Evolutionary conservation across 2,329 filamentous ascomycete genomes (phyloP), one percentile per base, ranked within the genome.

Genomic region (Botryosphaeria dothidea): DNA sequence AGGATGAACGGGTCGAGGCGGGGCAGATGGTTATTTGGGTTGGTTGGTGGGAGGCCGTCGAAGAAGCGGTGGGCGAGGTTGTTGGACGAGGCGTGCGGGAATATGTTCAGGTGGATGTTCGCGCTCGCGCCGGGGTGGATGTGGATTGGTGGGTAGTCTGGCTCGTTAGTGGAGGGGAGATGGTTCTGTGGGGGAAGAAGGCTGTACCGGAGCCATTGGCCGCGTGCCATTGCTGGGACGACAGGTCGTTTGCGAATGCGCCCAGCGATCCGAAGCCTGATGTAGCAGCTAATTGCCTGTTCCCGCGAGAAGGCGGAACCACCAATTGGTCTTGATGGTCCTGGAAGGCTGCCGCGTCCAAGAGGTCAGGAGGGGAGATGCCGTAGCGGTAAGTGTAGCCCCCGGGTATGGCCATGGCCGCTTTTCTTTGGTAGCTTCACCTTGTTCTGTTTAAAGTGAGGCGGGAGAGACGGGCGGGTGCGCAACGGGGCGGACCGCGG

Each of bases 111-210:
- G 54, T 58, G 54, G 54, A 58, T 45, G 23, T 36, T 58, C 21
- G 25, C 54, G 38, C 38, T 57, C 29, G 52, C 52, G 54, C 54
- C 54, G 13, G 54, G 23, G 36, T 58, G 54, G 54, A 58, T n/a
- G 54, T 58, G 36, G 54, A 58, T 43, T 34, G 34, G 34, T n/a
- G 54, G 54, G 54, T 29, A 41, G 36, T 19, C 54, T 36, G 49
- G 11, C 2, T 1, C 21, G 5, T 23, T 17, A n/a, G 27, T 29
- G n/a, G 45, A 13, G 11, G 45, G 27, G 17, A 2, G 4, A 7
- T 38, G 7, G 3, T 3, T n/a, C 11, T n/a, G 31, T 23, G 21
- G 45, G 7, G 19, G 21, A n/a, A 19, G 11, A 4, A 15, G 17
- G 7, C 19, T 23, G n/a, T 13, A 48, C 45, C 6, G 19, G 45